A percentile compares a stretch with the other conserved stretches of the same genome.
Conservation (phyloP, 2,329 filamentous ascomycete species). For the Fusarium sp. region DNA sequence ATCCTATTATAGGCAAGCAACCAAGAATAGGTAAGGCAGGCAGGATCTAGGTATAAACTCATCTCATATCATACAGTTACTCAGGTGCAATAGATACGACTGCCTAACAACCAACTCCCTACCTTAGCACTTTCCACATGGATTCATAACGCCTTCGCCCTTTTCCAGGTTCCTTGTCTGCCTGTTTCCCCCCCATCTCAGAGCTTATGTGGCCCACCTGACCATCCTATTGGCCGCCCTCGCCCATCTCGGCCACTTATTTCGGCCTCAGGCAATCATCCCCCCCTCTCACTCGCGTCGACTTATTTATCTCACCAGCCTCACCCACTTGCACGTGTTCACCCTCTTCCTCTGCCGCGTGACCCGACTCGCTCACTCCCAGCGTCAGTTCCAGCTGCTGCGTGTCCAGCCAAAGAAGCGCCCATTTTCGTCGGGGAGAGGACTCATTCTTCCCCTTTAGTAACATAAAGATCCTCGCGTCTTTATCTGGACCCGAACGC, state of each 20-base stretch:
- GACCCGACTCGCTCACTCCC: conserved; percentile 45
- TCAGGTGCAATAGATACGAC: background rate
- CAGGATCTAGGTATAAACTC: background rate
- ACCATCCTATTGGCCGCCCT: conserved; percentile 28
- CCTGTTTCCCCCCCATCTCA: conserved; percentile 21
- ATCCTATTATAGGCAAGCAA: background rate
- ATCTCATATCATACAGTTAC: background rate
- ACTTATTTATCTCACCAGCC: conserved; percentile 48
- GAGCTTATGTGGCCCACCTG: conserved; percentile 34
- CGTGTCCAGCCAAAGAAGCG: conserved; percentile 17
- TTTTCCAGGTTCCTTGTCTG: conserved; percentile 1
- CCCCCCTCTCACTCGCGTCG: conserved; percentile 24
- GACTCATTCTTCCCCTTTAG: conserved; percentile 32
- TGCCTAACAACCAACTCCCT: background rate
- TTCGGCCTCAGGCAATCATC: conserved; percentile 38
- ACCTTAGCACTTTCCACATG: conserved; percentile 14
- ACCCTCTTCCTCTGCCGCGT: conserved; percentile 49
- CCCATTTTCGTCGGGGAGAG: background rate
- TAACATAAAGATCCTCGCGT: conserved; percentile 43
- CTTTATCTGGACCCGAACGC: conserved; percentile 20
- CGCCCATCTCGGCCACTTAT: conserved; percentile 6
- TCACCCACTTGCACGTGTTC: conserved; percentile 53
- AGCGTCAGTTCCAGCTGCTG: conserved; percentile 31
- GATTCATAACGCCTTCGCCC: conserved; percentile 11
- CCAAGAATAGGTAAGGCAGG: background rate